Conservation (phyloP, 768 basidiomycete genomes). For the Russula sp. region DNA sequence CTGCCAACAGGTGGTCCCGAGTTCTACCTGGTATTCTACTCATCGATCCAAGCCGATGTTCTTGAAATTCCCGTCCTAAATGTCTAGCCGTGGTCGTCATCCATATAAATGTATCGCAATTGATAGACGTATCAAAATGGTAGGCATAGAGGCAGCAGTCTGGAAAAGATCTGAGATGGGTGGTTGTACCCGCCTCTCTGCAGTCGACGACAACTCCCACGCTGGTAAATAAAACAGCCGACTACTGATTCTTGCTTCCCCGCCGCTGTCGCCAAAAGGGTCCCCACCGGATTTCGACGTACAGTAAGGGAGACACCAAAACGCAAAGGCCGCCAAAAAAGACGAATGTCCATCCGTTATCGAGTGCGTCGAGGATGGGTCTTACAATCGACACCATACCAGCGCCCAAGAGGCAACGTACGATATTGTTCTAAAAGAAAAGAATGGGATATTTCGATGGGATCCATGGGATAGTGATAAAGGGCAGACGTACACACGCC, state of each 20-base stretch:
- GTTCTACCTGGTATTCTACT: neutral
- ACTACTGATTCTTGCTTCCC: neutral
- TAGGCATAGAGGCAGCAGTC: neutral
- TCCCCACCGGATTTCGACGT: constrained; percentile 50
- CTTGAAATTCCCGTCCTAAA: neutral
- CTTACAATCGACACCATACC: constrained; percentile 61
- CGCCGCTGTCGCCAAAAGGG: constrained; percentile 49
- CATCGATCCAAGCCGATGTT: neutral
- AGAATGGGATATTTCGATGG: neutral
- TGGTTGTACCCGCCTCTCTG: neutral
- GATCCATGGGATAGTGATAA: neutral
- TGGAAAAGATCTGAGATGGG: neutral
- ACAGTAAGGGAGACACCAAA: constrained; percentile 49
- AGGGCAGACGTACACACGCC: constrained; percentile 57
- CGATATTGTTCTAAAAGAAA: constrained; percentile 58
- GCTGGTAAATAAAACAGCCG: neutral
- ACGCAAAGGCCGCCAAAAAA: constrained; percentile 53
- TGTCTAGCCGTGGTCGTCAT: neutral
- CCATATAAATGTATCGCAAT: neutral
- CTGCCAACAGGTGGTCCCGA: too few relatives aligned
- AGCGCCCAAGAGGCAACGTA: constrained; percentile 63
- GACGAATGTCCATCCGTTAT: constrained; percentile 67
- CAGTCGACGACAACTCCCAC: neutral
- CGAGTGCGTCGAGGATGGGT: constrained; percentile 55
- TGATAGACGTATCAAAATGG: neutral